phyloP scores from a whole-genome alignment of 306 rosid genomes.

The Prinsepia uniflora region DNA sequence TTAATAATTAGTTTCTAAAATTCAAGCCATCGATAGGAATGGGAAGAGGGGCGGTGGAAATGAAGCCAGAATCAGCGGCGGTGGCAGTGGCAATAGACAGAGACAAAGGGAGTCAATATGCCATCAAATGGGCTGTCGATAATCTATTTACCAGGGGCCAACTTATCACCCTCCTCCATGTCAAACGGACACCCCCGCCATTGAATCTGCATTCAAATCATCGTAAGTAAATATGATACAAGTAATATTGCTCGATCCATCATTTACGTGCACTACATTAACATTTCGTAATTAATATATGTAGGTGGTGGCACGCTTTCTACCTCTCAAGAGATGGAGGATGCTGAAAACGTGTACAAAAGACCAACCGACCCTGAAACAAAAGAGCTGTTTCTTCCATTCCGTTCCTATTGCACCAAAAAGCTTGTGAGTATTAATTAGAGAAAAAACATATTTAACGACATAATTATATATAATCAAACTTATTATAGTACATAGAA shows the following conservation, averaged over 20 bases:
- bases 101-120: slow-evolving; percentile 75
- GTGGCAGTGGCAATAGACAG: slow-evolving; percentile 84
- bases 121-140: slow-evolving; percentile 83
- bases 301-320: neutral
- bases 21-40: slow-evolving; percentile 34
- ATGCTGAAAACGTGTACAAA: slow-evolving; percentile 38
- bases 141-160: slow-evolving; percentile 72
- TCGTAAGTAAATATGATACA: too few relatives aligned
- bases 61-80: slow-evolving; percentile 39
- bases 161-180: slow-evolving; percentile 52
- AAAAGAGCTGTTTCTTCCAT: slow-evolving; percentile 68
- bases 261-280: too few relatives aligned
- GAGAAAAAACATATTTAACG: neutral
- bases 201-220: slow-evolving; percentile 12
- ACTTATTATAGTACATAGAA: too few relatives aligned
- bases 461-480: too few relatives aligned
- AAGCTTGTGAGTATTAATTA: slow-evolving; percentile 46
- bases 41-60: slow-evolving; percentile 31
- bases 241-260: too few relatives aligned
- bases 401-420: slow-evolving; percentile 75
- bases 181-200: slow-evolving; percentile 38
- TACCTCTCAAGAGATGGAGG: slow-evolving; percentile 33
- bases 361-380: slow-evolving; percentile 54
- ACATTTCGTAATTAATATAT: too few relatives aligned
- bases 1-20: too few relatives aligned